These are phyloP conservation scores for Pseudogymnoascus sp. DNA, from an alignment of 2,329 filamentous ascomycete species.

Conservation along the genomic window DNA sequence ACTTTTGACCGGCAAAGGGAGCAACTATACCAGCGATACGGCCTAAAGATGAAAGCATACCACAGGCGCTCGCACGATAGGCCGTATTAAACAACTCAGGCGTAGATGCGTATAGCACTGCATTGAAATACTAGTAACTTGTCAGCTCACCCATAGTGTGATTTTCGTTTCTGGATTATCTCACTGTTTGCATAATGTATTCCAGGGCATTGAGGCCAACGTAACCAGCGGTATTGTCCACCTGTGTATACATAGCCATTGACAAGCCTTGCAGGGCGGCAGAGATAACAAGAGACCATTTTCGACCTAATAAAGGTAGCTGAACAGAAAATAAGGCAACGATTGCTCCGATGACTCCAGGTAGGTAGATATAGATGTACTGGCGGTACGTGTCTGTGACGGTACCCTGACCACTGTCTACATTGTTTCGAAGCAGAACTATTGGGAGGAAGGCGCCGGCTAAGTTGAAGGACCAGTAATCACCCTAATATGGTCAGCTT, in stretches of 20 bases:
- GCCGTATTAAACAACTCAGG: constrained; percentile 17
- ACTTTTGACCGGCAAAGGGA: constrained; percentile 1
- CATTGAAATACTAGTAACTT: constrained; percentile 16
- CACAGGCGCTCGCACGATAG: constrained; percentile 6
- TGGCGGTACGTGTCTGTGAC: constrained; percentile 28
- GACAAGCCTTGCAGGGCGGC: constrained; percentile 23
- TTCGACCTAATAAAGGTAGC: constrained; percentile 20
- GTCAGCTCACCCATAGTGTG: neutral
- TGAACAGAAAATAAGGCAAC: constrained; percentile 17
- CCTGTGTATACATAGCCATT: constrained; percentile 22
- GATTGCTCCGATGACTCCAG: constrained; percentile 26
- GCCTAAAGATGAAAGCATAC: constrained; percentile 6
- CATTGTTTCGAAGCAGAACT: constrained; percentile 27
- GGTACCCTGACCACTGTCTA: constrained; percentile 16
- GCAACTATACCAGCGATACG: constrained; percentile 9
- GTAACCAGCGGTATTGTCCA: constrained; percentile 23
- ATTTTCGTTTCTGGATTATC: neutral
- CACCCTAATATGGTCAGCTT: neutral
- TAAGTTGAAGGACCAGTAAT: constrained; percentile 12
- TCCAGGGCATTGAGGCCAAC: constrained; percentile 26
- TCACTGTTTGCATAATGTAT: constrained; percentile 26
- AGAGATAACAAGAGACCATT: constrained; percentile 24
- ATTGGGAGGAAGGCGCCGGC: constrained; percentile 34
- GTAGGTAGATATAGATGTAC: constrained; percentile 31
- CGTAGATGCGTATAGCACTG: constrained; percentile 20